Percentiles rank a stretch among this genome's conserved stretches.
phyloP scores from a whole-genome alignment of 2,329 filamentous ascomycete species.

The Paraconiothyrium brasiliense region DNA sequence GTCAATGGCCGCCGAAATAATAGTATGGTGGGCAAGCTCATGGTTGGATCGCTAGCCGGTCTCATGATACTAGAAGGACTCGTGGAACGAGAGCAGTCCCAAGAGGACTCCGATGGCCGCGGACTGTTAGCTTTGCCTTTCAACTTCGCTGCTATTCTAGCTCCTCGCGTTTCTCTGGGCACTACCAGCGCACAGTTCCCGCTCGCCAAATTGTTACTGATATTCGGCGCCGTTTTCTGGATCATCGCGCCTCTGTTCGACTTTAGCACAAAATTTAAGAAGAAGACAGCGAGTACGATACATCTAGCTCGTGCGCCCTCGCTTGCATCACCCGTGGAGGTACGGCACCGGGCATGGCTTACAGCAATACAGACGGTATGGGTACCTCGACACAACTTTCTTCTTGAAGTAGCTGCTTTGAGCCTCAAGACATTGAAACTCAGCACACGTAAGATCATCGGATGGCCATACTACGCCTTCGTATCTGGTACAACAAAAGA shows the following conservation, averaged over 20 bases:
- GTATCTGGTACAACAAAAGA: slow-evolving; percentile 84
- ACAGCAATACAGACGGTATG: slow-evolving; percentile 93
- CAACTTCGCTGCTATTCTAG: slow-evolving; percentile 40
- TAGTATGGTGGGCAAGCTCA: slow-evolving; percentile 75
- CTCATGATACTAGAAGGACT: slow-evolving; percentile 91
- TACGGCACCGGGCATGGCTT: slow-evolving; percentile 89
- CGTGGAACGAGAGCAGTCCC: slow-evolving; percentile 68
- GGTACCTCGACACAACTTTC: slow-evolving; percentile 86
- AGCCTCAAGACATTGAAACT: slow-evolving; percentile 83
- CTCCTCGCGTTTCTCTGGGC: slow-evolving; percentile 44
- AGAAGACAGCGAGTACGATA: slow-evolving; percentile 53
- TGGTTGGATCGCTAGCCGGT: slow-evolving; percentile 91
- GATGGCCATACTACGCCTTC: slow-evolving; percentile 78
- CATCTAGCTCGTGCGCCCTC: slow-evolving; percentile 68
- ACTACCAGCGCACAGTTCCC: slow-evolving; percentile 48
- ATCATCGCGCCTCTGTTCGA: slow-evolving; percentile 66
- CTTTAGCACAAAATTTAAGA: slow-evolving; percentile 65
- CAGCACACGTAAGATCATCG: slow-evolving; percentile 79
- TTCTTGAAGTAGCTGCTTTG: slow-evolving; percentile 84
- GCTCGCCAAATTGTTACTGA: slow-evolving; percentile 60
- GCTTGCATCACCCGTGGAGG: slow-evolving; percentile 81
- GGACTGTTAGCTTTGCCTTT: slow-evolving; percentile 56
- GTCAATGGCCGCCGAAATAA: slow-evolving; percentile 56
- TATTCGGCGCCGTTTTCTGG: slow-evolving; percentile 65
- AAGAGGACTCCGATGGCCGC: slow-evolving; percentile 49